Evolutionary conservation across 2,329 filamentous ascomycete species (phyloP).

Genomic region (Bipolaris bicolor): DNA sequence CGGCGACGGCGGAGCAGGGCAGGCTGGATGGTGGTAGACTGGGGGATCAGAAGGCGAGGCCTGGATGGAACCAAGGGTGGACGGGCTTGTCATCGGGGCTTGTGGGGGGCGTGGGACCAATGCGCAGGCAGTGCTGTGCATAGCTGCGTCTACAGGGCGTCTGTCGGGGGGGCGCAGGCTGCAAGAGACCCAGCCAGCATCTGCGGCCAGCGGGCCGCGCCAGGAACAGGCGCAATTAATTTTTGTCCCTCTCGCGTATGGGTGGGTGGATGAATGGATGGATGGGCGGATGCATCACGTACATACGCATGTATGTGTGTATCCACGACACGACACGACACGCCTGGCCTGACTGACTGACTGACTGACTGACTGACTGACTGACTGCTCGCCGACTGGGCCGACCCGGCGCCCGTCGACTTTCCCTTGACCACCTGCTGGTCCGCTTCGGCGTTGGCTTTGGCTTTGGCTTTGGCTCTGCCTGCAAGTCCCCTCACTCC

Average conservation of each 20-base stretch:
- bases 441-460: not conserved
- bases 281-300: too few relatives aligned
- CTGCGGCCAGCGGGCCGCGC: slow-evolving; percentile 25
- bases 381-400: not conserved
- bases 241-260: slow-evolving; percentile 14
- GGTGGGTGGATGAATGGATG: too few relatives aligned
- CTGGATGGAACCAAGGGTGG: not conserved
- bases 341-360: not conserved
- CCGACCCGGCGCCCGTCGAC: slow-evolving; percentile 5
- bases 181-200: slow-evolving; percentile 12
- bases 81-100: too few relatives aligned
- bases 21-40: not conserved
- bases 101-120: too few relatives aligned
- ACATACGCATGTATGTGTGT: slow-evolving; percentile 1
- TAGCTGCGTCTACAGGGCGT: too few relatives aligned
- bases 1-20: not conserved
- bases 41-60: not conserved
- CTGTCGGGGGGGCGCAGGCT: slow-evolving; percentile 13
- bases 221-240: slow-evolving; percentile 26
- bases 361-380: not conserved
- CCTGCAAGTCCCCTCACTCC: not conserved
- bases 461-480: not conserved
- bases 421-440: not conserved
- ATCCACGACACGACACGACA: slow-evolving; percentile 4
- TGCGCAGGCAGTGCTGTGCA: slow-evolving; percentile 7